Conservation (phyloP, 78 protist species). For the Protostelium mycophagum region DNA sequence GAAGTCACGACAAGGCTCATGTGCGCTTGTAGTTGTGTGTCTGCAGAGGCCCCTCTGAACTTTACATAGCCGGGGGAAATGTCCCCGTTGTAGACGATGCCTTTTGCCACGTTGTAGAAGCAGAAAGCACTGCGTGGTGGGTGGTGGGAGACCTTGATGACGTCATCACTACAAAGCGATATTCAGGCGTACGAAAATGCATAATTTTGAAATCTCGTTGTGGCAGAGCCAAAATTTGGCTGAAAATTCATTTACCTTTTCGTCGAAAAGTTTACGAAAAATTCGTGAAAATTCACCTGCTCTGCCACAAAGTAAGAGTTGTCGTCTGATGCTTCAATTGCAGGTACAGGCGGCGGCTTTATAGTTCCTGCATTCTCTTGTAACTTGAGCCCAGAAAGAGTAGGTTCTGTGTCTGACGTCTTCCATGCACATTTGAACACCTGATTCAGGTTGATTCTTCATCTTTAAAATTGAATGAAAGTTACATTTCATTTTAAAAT, state of each 20-base stretch:
- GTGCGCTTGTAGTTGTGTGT: conserved; percentile 3
- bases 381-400: too few relatives aligned
- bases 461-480: too few relatives aligned
- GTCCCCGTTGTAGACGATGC: conserved; percentile 38
- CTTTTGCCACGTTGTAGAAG: conserved; percentile 22
- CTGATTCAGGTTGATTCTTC: too few relatives aligned
- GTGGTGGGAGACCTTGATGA: conserved; percentile 56
- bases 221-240: too few relatives aligned
- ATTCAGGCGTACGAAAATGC: too few relatives aligned
- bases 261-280: too few relatives aligned
- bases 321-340: background rate
- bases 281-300: too few relatives aligned
- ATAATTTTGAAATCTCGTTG: too few relatives aligned
- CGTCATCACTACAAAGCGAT: too few relatives aligned
- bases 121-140: conserved; percentile 39
- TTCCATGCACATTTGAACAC: conserved; percentile 3
- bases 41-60: conserved; percentile 38
- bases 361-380: too few relatives aligned
- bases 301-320: background rate
- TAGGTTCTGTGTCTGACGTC: background rate
- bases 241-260: too few relatives aligned
- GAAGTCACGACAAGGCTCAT: background rate
- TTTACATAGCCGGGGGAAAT: conserved; percentile 33
- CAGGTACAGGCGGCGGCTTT: background rate
- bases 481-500: too few relatives aligned